Evolutionary conservation across 1,139 yeast species (phyloP), one percentile per base, ranked within the genome.

Genomic region (Saccharomyces hybrid): DNA sequence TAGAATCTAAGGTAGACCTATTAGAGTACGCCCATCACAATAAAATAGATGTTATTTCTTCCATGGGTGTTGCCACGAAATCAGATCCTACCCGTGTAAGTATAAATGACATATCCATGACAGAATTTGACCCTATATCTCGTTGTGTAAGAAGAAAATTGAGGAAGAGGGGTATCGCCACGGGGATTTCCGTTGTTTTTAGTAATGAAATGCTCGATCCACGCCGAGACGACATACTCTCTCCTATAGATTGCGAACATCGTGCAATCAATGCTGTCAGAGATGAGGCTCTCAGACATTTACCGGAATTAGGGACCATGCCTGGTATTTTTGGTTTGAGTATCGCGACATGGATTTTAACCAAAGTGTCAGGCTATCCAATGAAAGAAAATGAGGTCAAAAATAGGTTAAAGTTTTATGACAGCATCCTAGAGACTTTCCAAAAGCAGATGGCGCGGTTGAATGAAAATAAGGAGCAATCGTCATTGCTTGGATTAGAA

Each of bases 161-260:
- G 63, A 85, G 88, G 68, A 81, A 84, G 66, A 77, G 82, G 58
- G 98, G 97, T 2, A 84, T 93, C 46, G 68, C 75, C 14, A 76
- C 78, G 4, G 90, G 90, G 29, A 87, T 93, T 16, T 90, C 96
- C 0, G 91, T 89, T 6, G 95, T 90, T 1, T 93, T 88, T 65
- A 87, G 96, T 29, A 87, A 96, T 1, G 99, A 93, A 68, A 93
- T 93, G 70, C 99, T 99, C 1, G 96, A 91, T 65, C 96, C 96
- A 42, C 82, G 88, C 56, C 93, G 93, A 72, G 98, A 98, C 1
- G 80, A 84, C 59, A 71, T 93, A 56, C 73, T 93, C 58, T 97
- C 96, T 5, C 75, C 93, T 52, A 84, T 90, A 11, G 90, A 89
- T 50, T 85, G 82, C 44, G 95, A 88, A 68, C 78, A 82, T 56